phyloP scores from a whole-genome alignment of 257 asterid genomes.

The Solanum neorickii region DNA sequence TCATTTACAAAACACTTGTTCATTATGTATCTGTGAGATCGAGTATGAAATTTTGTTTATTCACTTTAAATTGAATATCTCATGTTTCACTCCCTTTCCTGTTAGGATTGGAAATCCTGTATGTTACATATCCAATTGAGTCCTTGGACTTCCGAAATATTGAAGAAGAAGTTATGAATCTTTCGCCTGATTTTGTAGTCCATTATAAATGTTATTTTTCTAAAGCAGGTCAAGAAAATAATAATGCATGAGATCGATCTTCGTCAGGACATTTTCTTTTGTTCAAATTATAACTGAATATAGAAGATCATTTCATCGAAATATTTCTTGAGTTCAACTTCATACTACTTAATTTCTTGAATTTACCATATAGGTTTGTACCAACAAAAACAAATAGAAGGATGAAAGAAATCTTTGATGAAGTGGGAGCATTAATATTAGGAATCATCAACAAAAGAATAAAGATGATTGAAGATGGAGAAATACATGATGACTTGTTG shows the following conservation, averaged over 20 bases:
- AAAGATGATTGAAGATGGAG: not conserved
- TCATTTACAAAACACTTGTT: not conserved
- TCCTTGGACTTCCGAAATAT: no score
- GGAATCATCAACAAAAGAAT: slow-evolving; percentile 1
- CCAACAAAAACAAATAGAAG: slow-evolving; percentile 7
- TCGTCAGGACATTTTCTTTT: not conserved
- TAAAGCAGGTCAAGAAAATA: not conserved
- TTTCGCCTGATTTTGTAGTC: not conserved
- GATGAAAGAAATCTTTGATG: slow-evolving; percentile 3
- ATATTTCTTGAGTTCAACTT: not conserved
- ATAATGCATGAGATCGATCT: not conserved
- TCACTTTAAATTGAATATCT: no score
- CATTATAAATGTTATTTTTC: not conserved
- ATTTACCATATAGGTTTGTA: not conserved
- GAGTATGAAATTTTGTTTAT: no score
- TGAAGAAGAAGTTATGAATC: not conserved
- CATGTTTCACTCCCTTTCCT: no score
- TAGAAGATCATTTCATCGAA: not conserved
- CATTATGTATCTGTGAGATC: no score
- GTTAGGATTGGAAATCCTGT: no score
- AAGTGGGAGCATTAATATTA: not conserved
- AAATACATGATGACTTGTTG: slow-evolving; percentile 4
- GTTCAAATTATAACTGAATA: not conserved
- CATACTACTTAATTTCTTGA: not conserved
- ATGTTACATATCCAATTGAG: no score